A percentile compares a stretch with the other conserved stretches of the same genome.
These are phyloP conservation scores for Pisolithus microcarpus DNA, from an alignment of 768 basidiomycete genomes.

Conservation along the genomic window DNA sequence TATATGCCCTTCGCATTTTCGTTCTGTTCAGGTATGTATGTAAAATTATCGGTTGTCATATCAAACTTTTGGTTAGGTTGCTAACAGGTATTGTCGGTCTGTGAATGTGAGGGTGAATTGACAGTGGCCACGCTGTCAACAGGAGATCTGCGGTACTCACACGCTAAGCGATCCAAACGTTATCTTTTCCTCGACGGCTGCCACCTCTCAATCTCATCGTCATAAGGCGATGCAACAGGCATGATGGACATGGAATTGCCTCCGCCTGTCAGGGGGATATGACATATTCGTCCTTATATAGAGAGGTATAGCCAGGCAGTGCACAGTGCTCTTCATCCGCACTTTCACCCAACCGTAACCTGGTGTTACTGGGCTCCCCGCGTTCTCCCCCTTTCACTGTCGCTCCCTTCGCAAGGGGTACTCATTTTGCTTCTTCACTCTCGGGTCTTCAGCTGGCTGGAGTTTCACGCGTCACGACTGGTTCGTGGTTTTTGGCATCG, in stretches of 20 bases:
- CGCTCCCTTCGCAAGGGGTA: not conserved
- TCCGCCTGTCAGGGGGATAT: not conserved
- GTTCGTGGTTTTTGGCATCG: constrained; percentile 2
- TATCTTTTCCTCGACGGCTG: too few relatives aligned
- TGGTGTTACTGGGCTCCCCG: constrained; percentile 3
- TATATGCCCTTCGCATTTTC: too few relatives aligned
- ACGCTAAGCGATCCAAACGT: too few relatives aligned
- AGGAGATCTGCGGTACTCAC: too few relatives aligned
- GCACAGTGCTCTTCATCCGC: not conserved
- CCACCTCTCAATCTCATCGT: too few relatives aligned
- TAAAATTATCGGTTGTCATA: too few relatives aligned
- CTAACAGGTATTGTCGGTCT: too few relatives aligned
- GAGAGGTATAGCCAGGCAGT: not conserved
- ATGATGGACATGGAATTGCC: not conserved
- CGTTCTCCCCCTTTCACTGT: not conserved
- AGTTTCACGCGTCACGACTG: constrained; percentile 13
- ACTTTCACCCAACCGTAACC: constrained; percentile 1
- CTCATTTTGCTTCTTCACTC: not conserved
- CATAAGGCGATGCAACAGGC: not conserved
- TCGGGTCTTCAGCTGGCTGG: not conserved
- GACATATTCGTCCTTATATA: not conserved
- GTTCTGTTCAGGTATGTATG: too few relatives aligned
- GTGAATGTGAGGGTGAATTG: too few relatives aligned
- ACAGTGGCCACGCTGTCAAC: too few relatives aligned
- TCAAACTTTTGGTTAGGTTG: too few relatives aligned